Base-by-base conservation (phyloP, 202 grass and related monocot species). In the Panicum hallii region DNA sequence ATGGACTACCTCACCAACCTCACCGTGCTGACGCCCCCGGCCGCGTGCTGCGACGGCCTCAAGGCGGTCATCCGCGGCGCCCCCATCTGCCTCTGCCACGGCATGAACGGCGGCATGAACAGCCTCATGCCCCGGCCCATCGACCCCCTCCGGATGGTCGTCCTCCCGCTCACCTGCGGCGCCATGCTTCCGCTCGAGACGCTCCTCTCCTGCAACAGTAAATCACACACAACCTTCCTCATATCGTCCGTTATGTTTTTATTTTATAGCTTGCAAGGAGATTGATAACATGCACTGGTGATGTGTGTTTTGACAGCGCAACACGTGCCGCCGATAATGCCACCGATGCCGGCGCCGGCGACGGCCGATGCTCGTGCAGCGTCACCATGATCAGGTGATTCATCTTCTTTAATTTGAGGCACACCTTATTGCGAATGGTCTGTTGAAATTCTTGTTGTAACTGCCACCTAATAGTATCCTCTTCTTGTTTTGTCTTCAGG, bases 21-120 rank as follows among this genome's bases (percentile, higher is more conserved):
- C 53, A 72, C 50, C 10, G 79, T 82, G 12, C 44, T 63, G 42
- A 9, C 55, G 26, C 55, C 80, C 3, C 68, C 80, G 4, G n/a
- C 11, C 42, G 10, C 3, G 11, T 82, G 68, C 43, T 82, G 80
- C 54, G 80, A 49, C 28, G 68, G 55, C 17, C n/a, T 72, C 26
- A 82, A 62, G 68, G 22, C 68, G 17, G 23, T 82, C 28, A 49
- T 82, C 80, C 48, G 15, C 26, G 45, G 38, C 17, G 80, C 80
- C 4, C 68, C 80, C 55, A 40, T 82, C 80, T 82, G 80, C 28
- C 80, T 82, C 28, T 82, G 80, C 55, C 80, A 82, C 11, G 55
- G 68, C 55, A 38, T 73, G 68, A 63, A 36, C 68, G 80, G 80
- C 17, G 42, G 46, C 80, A 49, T 73, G 55, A 73, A 73, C 55